These are phyloP conservation scores for Thinopyrum obtusiflorum DNA, from an alignment of 202 grass and related monocot genomes.

Conservation along the genomic window DNA sequence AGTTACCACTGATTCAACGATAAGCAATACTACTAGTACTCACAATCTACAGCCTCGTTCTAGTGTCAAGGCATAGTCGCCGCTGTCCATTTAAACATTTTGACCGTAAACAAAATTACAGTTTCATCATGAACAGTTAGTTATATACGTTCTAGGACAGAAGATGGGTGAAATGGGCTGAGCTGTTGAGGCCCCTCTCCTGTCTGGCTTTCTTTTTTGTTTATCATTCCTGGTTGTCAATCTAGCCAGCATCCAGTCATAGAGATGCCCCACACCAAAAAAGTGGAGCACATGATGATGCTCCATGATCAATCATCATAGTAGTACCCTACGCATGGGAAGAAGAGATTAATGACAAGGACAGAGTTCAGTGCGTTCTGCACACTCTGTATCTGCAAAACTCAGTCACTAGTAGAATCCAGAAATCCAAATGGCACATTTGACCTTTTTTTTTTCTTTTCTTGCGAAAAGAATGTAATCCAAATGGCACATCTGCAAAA, in stretches of 20 bases:
- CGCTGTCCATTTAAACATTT: too few relatives aligned
- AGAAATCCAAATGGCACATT: background rate
- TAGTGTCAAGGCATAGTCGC: too few relatives aligned
- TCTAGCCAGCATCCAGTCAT: background rate
- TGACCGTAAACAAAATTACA: too few relatives aligned
- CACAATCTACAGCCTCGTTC: too few relatives aligned
- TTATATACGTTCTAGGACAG: too few relatives aligned
- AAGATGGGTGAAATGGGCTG: background rate
- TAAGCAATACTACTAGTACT: too few relatives aligned
- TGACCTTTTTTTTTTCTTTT: background rate
- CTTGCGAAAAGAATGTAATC: background rate
- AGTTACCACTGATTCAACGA: too few relatives aligned
- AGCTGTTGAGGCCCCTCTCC: background rate
- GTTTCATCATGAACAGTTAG: too few relatives aligned
- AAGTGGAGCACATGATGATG: constrained; percentile 13
- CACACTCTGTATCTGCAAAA: background rate
- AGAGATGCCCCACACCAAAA: constrained; percentile 6
- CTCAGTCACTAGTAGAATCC: background rate
- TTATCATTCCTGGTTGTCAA: constrained; percentile 9
- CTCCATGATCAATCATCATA: background rate
- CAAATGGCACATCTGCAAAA: background rate
- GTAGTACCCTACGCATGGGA: background rate
- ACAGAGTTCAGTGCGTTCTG: background rate
- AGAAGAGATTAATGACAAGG: background rate
- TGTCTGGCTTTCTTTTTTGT: background rate